Evolutionary conservation across 441 rosid species (phyloP).

Genomic region (Croton setiger): DNA sequence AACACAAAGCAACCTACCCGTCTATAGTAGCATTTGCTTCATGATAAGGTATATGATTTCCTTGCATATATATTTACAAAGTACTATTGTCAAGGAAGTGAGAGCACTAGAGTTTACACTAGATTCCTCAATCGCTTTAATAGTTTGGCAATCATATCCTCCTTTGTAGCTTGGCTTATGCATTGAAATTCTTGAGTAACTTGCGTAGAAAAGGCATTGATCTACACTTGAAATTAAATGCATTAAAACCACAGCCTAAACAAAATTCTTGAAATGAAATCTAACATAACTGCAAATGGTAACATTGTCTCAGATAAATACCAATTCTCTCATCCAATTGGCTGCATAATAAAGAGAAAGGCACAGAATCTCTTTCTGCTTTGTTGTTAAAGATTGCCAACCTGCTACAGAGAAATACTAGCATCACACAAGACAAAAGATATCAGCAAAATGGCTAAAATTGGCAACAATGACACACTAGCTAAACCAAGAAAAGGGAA

Average conservation of each 20-base stretch:
- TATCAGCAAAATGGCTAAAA: conserved; percentile 30
- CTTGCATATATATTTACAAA: too few relatives aligned
- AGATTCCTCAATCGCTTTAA: conserved; percentile 74
- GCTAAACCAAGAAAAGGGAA: conserved; percentile 2
- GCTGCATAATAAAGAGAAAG: conserved; percentile 69
- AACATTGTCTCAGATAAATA: conserved; percentile 27
- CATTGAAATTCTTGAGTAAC: conserved; percentile 48
- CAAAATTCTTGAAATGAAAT: conserved; percentile 5
- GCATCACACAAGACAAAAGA: conserved; percentile 31
- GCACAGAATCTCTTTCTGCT: conserved; percentile 63
- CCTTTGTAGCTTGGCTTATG: conserved; percentile 57
- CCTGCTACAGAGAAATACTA: conserved; percentile 59
- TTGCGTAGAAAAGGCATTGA: conserved; percentile 83
- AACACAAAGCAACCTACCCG: not conserved
- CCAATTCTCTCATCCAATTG: conserved; percentile 88
- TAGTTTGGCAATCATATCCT: conserved; percentile 62
- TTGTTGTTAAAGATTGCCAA: conserved; percentile 56
- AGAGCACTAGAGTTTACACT: conserved; percentile 44
- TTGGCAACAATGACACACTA: conserved; percentile 2
- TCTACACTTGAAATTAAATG: conserved; percentile 39
- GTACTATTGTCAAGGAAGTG: conserved; percentile 4
- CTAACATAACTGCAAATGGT: conserved; percentile 14
- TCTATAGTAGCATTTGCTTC: not conserved
- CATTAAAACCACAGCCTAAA: conserved; percentile 21
- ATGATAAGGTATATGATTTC: not conserved